A percentile compares a stretch with the other conserved stretches of the same genome.
These are phyloP conservation scores for Chenopodium formosanum DNA, from an alignment of 148 eudicot species.

Conservation along the genomic window DNA sequence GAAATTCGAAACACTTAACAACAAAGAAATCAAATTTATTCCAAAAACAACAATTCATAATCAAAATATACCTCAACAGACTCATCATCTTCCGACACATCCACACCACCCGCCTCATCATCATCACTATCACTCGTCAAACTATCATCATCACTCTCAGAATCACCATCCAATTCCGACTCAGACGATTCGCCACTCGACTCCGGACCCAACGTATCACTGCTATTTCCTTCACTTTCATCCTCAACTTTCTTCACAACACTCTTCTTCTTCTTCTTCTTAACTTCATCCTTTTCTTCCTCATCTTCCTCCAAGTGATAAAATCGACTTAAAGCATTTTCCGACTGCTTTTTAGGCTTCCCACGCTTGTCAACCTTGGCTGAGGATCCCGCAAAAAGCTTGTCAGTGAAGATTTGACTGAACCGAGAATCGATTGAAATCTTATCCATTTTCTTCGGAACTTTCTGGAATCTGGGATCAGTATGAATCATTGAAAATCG, in stretches of 20 bases:
- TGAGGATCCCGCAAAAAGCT: slow-evolving; percentile 51
- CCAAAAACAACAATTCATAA: neutral
- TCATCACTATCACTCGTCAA: slow-evolving; percentile 49
- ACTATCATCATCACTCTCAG: slow-evolving; percentile 31
- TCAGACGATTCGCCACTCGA: slow-evolving; percentile 27
- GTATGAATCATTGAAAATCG: slow-evolving; percentile 61
- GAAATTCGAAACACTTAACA: neutral
- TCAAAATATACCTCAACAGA: slow-evolving; percentile 40
- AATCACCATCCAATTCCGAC: slow-evolving; percentile 27
- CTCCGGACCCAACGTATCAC: slow-evolving; percentile 25
- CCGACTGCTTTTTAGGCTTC: slow-evolving; percentile 38
- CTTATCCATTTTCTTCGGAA: slow-evolving; percentile 56
- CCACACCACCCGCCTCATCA: slow-evolving; percentile 41
- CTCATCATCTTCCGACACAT: slow-evolving; percentile 44
- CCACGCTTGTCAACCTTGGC: slow-evolving; percentile 79
- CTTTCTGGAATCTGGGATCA: slow-evolving; percentile 77
- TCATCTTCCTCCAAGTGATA: slow-evolving; percentile 49
- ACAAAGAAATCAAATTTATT: neutral
- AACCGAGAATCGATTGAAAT: slow-evolving; percentile 72
- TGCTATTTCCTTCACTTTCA: slow-evolving; percentile 21
- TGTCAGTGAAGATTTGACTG: slow-evolving; percentile 54
- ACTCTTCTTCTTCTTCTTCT: slow-evolving; percentile 8
- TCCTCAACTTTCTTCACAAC: slow-evolving; percentile 25
- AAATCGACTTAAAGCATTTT: slow-evolving; percentile 47
- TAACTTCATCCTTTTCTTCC: slow-evolving; percentile 14